Evolutionary conservation across 192 early-diverging fungal species (phyloP).

Genomic region (Mycoemilia scoparia): DNA sequence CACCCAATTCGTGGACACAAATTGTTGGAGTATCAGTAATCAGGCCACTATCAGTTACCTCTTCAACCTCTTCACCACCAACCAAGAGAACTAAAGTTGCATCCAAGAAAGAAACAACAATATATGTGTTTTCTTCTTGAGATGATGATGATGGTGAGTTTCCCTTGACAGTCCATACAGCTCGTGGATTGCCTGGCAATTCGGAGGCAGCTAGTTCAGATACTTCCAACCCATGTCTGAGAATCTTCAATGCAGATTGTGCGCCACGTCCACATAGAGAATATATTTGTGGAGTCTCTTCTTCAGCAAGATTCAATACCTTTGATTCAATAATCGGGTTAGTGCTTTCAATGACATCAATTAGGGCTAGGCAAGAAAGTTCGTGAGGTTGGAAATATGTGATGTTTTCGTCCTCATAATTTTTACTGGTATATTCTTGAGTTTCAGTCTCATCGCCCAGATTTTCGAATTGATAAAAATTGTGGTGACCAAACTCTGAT

Average conservation of each 20-base stretch:
- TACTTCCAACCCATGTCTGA: constrained; percentile 83
- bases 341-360: constrained; percentile 77
- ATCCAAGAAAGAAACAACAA: constrained; percentile 83
- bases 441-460: constrained; percentile 64
- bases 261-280: constrained; percentile 68
- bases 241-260: constrained; percentile 63
- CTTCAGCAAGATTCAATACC: constrained; percentile 74
- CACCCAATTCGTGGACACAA: constrained; percentile 63
- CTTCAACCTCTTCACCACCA: constrained; percentile 83
- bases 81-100: constrained; percentile 84
- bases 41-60: constrained; percentile 84
- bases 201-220: constrained; percentile 82
- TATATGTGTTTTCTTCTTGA: constrained; percentile 60
- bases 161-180: constrained; percentile 60
- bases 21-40: constrained; percentile 67
- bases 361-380: constrained; percentile 67
- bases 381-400: constrained; percentile 55
- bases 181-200: constrained; percentile 81
- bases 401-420: constrained; percentile 26
- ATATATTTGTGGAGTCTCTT: constrained; percentile 91
- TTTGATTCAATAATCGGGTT: constrained; percentile 67
- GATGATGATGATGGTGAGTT: too few relatives aligned
- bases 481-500: constrained; percentile 84
- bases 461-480: constrained; percentile 82
- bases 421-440: constrained; percentile 4